Percentiles rank a stretch among this genome's conserved stretches.
phyloP scores from a whole-genome alignment of 192 early-diverging fungal genomes.

The Phlyctochytrium arcticum region DNA sequence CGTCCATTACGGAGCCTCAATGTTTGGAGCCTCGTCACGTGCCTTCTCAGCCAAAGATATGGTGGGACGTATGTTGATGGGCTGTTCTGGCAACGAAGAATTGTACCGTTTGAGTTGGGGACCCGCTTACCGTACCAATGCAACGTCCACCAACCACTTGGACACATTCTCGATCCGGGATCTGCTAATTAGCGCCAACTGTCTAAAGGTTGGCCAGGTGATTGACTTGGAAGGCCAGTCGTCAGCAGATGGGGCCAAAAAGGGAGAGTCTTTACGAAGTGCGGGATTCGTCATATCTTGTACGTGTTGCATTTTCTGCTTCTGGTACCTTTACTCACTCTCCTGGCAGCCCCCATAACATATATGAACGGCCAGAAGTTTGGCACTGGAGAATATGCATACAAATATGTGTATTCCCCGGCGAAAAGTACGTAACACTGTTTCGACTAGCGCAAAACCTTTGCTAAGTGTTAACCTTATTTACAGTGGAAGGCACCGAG shows the following conservation, averaged over 20 bases:
- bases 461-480: not conserved
- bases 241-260: constrained; percentile 13
- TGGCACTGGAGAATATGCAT: not conserved
- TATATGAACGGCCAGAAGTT: constrained; percentile 17
- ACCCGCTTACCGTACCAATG: not conserved
- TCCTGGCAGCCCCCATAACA: constrained; percentile 24
- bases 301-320: too few relatives aligned
- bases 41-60: not conserved
- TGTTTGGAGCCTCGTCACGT: not conserved
- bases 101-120: not conserved
- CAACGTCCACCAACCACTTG: constrained; percentile 4
- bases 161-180: constrained; percentile 24
- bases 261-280: constrained; percentile 14
- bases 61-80: constrained; percentile 4
- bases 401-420: constrained; percentile 21
- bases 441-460: not conserved
- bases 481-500: constrained; percentile 19
- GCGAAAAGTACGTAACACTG: constrained; percentile 7
- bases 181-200: constrained; percentile 3
- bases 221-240: not conserved
- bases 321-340: too few relatives aligned
- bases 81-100: not conserved
- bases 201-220: not conserved
- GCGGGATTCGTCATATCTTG: constrained; percentile 28
- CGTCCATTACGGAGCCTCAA: not conserved